Conservation (phyloP, 768 basidiomycete species). For the Dendrothele bispora region DNA sequence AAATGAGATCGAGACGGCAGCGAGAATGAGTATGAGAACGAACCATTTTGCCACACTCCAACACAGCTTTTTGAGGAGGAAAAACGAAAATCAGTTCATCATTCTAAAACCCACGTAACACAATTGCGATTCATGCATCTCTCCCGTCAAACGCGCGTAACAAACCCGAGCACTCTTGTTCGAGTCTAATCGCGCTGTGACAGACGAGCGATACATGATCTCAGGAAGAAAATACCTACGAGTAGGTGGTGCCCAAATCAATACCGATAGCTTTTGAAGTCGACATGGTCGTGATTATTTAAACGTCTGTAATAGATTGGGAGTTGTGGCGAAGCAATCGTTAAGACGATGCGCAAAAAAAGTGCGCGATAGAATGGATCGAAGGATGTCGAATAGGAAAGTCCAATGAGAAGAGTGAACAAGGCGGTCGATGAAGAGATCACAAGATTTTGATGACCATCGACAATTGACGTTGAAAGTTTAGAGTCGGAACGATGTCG, state of each 20-base stretch:
- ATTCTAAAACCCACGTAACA: neutral
- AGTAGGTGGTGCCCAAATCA: constrained; percentile 70
- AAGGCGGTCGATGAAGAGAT: too few relatives aligned
- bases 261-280: constrained; percentile 49
- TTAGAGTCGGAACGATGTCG: too few relatives aligned
- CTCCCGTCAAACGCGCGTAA: neutral
- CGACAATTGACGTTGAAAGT: too few relatives aligned
- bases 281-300: constrained; percentile 8
- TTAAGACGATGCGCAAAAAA: too few relatives aligned
- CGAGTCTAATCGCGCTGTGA: constrained; percentile 16
- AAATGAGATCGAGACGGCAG: too few relatives aligned
- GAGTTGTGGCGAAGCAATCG: too few relatives aligned
- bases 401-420: too few relatives aligned
- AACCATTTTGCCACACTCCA: constrained; percentile 10
- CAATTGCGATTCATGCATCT: neutral
- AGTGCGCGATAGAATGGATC: too few relatives aligned
- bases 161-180: neutral
- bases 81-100: neutral
- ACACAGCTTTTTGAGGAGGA: constrained; percentile 1
- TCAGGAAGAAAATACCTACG: constrained; percentile 42
- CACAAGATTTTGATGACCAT: too few relatives aligned
- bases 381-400: too few relatives aligned
- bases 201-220: constrained; percentile 67
- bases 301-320: too few relatives aligned
- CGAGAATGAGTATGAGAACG: too few relatives aligned